phyloP scores from a whole-genome alignment of 139 green algal genomes.

The Ettlia oleoabundans region DNA sequence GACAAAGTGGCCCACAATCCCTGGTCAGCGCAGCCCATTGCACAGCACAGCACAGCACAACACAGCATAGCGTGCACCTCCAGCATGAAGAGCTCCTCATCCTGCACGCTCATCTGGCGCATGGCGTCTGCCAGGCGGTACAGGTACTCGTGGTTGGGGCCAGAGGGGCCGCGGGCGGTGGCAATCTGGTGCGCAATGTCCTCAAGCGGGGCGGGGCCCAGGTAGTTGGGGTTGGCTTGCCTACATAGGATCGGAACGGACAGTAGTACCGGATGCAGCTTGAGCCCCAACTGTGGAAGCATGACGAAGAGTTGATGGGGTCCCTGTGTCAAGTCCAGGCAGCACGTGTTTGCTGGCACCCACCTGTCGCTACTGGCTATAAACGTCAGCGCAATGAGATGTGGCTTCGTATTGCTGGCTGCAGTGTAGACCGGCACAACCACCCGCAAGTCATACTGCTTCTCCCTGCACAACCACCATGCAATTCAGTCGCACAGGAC shows the following conservation, averaged over 20 bases:
- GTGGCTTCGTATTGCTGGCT: background rate
- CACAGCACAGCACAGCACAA: background rate
- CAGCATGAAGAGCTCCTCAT: conserved; percentile 7
- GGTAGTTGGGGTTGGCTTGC: conserved; percentile 71
- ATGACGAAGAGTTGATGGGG: no score
- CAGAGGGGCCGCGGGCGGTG: conserved; percentile 57
- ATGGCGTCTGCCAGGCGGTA: conserved; percentile 48
- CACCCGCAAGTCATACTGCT: conserved; percentile 81
- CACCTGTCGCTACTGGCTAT: conserved; percentile 3
- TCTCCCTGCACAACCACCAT: conserved; percentile 59
- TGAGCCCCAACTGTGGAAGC: no score
- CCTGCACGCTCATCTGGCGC: conserved; percentile 11
- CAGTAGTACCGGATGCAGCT: no score
- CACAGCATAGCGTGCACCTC: background rate
- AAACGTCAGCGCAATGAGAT: conserved; percentile 11
- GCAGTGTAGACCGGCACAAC: background rate
- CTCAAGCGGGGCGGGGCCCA: conserved; percentile 58
- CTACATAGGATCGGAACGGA: no score
- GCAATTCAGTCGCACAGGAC: no score
- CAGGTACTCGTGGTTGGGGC: conserved; percentile 79
- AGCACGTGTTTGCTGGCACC: no score
- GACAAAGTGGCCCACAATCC: no score
- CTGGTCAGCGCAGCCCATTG: no score
- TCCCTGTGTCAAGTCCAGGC: no score
- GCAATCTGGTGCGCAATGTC: conserved; percentile 68